These are phyloP conservation scores for Candida mattraensis DNA, from an alignment of 805 yeast species.

Conservation along the genomic window DNA sequence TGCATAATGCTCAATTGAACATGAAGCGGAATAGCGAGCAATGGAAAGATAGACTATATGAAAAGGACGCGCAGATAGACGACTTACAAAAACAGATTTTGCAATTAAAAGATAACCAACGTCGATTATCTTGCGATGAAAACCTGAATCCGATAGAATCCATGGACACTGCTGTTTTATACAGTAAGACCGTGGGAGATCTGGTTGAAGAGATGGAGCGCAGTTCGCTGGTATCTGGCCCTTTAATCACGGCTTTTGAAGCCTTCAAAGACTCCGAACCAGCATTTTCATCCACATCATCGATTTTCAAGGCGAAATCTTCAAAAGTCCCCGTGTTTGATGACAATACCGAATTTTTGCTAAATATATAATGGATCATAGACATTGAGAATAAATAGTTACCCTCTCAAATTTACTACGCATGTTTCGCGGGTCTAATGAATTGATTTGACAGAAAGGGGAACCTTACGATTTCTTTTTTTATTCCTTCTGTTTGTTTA, in stretches of 20 bases:
- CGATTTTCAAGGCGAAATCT: conserved; percentile 6
- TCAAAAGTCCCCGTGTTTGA: conserved; percentile 2
- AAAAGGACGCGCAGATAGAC: too few species aligned
- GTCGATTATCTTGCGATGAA: too few species aligned
- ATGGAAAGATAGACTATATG: too few species aligned
- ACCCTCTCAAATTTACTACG: conserved; percentile 4
- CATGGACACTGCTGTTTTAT: conserved; percentile 12
- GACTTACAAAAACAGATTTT: too few species aligned
- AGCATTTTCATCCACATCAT: conserved; percentile 7
- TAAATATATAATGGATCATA: conserved; percentile 8
- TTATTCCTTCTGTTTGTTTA: too few species aligned
- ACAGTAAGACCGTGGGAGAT: conserved; percentile 9
- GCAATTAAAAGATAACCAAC: too few species aligned
- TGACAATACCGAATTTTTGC: conserved; percentile 18
- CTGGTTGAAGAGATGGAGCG: conserved; percentile 3
- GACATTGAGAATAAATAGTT: conserved; percentile 1
- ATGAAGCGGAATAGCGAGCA: too few species aligned
- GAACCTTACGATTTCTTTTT: too few species aligned
- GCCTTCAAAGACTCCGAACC: background rate
- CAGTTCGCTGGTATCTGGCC: background rate
- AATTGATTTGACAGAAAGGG: too few species aligned
- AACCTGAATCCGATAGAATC: conserved; percentile 2
- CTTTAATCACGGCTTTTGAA: background rate
- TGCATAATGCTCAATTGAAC: too few species aligned
- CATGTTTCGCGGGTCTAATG: background rate